A percentile compares a stretch with the other conserved stretches of the same genome.
Evolutionary conservation across 208 protist species (phyloP).

Genomic region (Herpetomonas tarakana): DNA sequence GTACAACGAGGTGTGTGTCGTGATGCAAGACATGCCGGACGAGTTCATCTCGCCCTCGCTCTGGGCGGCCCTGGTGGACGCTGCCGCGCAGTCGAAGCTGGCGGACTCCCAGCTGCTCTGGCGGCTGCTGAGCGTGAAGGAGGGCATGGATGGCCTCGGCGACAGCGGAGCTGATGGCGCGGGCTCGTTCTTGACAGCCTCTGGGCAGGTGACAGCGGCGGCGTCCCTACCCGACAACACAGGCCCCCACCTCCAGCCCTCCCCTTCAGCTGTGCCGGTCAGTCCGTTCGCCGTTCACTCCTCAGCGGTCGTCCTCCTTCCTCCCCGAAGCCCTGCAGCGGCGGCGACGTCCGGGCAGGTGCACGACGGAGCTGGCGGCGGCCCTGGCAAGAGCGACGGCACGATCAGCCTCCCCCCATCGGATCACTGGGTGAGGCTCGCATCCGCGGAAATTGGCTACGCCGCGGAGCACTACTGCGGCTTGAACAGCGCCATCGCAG

Average conservation of each 20-base stretch:
- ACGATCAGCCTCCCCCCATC: not conserved
- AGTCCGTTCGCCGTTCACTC: not conserved
- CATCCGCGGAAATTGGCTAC: conserved; percentile 52
- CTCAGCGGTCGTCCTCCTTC: not conserved
- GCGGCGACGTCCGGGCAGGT: not conserved
- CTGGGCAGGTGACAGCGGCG: too few relatives aligned
- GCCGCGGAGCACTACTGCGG: conserved; percentile 47
- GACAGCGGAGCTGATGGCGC: not conserved
- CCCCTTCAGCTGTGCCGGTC: not conserved
- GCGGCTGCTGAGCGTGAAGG: conserved; percentile 27
- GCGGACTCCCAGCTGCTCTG: conserved; percentile 63
- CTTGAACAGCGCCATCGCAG: conserved; percentile 11
- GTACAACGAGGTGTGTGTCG: conserved; percentile 35
- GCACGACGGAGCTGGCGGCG: too few relatives aligned
- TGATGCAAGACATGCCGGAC: conserved; percentile 38
- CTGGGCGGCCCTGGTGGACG: conserved; percentile 46
- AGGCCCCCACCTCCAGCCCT: not conserved
- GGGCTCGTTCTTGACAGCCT: too few relatives aligned
- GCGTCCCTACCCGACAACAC: too few relatives aligned
- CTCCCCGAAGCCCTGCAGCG: not conserved
- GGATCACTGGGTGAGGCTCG: conserved; percentile 31
- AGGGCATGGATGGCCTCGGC: not conserved
- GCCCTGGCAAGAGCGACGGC: not conserved
- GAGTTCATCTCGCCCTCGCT: conserved; percentile 49
- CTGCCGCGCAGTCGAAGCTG: conserved; percentile 52